Conservation (phyloP, 2,329 filamentous ascomycete genomes). For the Arthrobotrys iridis region DNA sequence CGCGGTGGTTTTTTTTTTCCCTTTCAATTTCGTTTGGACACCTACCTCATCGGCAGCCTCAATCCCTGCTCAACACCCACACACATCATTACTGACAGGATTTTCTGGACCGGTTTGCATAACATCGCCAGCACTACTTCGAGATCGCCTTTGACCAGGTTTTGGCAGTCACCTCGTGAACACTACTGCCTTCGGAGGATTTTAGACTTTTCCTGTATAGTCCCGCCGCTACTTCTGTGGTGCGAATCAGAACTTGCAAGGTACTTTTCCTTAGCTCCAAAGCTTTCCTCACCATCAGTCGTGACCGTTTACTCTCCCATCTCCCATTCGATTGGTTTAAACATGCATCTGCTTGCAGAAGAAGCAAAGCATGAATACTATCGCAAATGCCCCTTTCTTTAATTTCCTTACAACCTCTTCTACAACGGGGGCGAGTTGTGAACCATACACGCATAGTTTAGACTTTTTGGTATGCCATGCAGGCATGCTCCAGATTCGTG, state of each 20-base stretch:
- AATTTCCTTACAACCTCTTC: constrained; percentile 43
- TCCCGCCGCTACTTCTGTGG: constrained; percentile 29
- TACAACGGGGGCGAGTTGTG: not conserved
- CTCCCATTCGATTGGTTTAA: constrained; percentile 7
- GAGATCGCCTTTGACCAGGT: constrained; percentile 43
- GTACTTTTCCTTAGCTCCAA: constrained; percentile 33
- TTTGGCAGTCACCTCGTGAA: constrained; percentile 46
- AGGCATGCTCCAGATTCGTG: not conserved
- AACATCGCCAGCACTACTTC: constrained; percentile 36
- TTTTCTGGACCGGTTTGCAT: constrained; percentile 17
- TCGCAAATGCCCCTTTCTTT: constrained; percentile 28
- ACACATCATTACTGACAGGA: constrained; percentile 17
- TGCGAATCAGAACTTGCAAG: constrained; percentile 41
- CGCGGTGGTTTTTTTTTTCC: constrained; percentile 44
- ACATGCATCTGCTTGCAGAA: constrained; percentile 4
- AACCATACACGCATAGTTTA: constrained; percentile 23
- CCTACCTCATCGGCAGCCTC: constrained; percentile 32
- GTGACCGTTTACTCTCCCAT: constrained; percentile 10
- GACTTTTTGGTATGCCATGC: constrained; percentile 11
- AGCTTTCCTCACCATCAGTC: constrained; percentile 16
- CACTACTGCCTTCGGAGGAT: constrained; percentile 52
- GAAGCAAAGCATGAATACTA: constrained; percentile 31
- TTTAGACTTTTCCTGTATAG: constrained; percentile 47
- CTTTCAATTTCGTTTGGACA: constrained; percentile 20
- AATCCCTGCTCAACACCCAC: constrained; percentile 48